Percentiles rank a stretch among this genome's conserved stretches.
These are phyloP conservation scores for Oryza nivara DNA, from an alignment of 176 grass and related monocot genomes.

Conservation along the genomic window DNA sequence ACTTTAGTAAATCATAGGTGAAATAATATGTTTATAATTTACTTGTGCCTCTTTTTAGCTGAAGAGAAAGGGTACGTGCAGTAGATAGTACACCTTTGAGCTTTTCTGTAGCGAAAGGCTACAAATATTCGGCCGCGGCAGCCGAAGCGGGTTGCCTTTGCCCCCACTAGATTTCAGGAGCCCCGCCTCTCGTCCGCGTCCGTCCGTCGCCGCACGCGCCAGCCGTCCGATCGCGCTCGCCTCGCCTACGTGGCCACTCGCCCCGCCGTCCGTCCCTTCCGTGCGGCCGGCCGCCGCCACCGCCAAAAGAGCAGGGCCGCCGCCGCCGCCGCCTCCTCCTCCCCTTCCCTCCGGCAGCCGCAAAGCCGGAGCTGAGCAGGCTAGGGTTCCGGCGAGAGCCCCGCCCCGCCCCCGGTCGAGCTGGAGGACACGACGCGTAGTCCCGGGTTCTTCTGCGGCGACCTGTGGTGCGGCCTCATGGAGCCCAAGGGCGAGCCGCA, in stretches of 20 bases:
- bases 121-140: constrained; percentile 44
- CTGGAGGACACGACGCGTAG: constrained; percentile 73
- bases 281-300: background rate
- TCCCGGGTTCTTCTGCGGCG: constrained; percentile 84
- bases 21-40: too few relatives aligned
- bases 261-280: background rate
- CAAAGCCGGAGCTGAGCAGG: constrained; percentile 35
- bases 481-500: constrained; percentile 63
- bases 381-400: constrained; percentile 34
- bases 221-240: constrained; percentile 38
- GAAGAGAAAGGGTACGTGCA: background rate
- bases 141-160: constrained; percentile 11
- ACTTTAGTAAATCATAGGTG: too few relatives aligned
- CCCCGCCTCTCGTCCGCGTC: constrained; percentile 33
- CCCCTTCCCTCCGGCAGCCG: constrained; percentile 29
- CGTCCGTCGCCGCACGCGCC: background rate
- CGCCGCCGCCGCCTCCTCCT: background rate
- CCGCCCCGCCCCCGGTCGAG: constrained; percentile 45
- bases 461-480: constrained; percentile 91
- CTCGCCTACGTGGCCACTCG: constrained; percentile 29
- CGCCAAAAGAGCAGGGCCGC: background rate
- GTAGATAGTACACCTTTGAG: background rate
- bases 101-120: constrained; percentile 24
- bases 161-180: constrained; percentile 41
- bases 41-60: background rate